Conservation (phyloP, 441 rosid genomes). For the Dalechampia spathulata region DNA sequence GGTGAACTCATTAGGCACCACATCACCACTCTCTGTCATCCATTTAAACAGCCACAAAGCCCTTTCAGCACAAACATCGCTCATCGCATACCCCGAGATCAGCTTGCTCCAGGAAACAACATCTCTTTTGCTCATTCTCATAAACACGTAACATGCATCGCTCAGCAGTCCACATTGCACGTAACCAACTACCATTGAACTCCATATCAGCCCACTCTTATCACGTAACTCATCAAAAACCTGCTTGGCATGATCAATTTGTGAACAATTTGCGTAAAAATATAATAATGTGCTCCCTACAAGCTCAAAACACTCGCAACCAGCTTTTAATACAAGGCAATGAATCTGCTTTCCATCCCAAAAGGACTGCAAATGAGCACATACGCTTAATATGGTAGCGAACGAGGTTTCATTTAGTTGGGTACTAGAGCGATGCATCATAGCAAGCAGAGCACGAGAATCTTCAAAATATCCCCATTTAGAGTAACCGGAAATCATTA, state of each 20-base stretch:
- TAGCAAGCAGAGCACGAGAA: conserved; percentile 22
- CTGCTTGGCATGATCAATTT: conserved; percentile 26
- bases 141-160: conserved; percentile 34
- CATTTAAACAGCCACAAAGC: conserved; percentile 38
- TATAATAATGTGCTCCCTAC: conserved; percentile 38
- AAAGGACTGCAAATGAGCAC: conserved; percentile 10
- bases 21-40: conserved; percentile 33
- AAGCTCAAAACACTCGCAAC: conserved; percentile 30
- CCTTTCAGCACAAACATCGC: conserved; percentile 24
- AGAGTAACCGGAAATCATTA: conserved; percentile 32
- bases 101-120: conserved; percentile 41
- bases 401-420: conserved; percentile 6
- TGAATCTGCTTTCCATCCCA: conserved; percentile 30
- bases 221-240: conserved; percentile 36
- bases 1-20: conserved; percentile 43
- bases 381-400: conserved; percentile 3
- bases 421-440: conserved; percentile 21
- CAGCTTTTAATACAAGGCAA: conserved; percentile 23
- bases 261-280: conserved; percentile 33
- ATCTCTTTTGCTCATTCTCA: conserved; percentile 34
- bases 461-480: conserved; percentile 22
- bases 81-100: conserved; percentile 41
- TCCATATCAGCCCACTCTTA: conserved; percentile 36
- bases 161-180: conserved; percentile 33
- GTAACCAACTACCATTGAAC: conserved; percentile 38